Evolutionary conservation across 2,329 filamentous ascomycete genomes (phyloP).

Genomic region (Fusarium nodosum): DNA sequence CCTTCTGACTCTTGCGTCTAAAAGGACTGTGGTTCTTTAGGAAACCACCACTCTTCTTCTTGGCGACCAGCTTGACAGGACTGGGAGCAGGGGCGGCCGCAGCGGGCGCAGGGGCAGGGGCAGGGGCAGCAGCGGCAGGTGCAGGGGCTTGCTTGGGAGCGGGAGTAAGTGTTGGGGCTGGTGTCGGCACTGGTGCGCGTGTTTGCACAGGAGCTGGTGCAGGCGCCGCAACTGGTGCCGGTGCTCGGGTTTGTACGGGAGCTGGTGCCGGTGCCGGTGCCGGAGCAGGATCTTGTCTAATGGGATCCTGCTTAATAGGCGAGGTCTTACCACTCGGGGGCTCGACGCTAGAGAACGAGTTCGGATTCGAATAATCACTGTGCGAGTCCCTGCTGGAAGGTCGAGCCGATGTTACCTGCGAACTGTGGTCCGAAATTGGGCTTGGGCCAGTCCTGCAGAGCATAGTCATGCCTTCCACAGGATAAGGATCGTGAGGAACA

Average conservation of each 20-base stretch:
- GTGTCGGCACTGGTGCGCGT: background rate
- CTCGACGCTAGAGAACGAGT: conserved; percentile 89
- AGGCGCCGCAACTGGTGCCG: background rate
- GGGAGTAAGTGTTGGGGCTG: background rate
- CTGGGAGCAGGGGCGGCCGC: conserved; percentile 45
- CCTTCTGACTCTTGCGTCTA: conserved; percentile 89
- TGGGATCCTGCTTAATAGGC: conserved; percentile 74
- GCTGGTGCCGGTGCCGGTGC: conserved; percentile 2
- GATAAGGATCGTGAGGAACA: conserved; percentile 93
- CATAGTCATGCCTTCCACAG: conserved; percentile 97
- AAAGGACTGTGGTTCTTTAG: conserved; percentile 96
- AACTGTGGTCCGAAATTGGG: conserved; percentile 68
- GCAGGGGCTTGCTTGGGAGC: background rate
- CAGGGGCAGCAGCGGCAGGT: background rate
- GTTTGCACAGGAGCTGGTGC: background rate
- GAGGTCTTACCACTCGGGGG: conserved; percentile 80
- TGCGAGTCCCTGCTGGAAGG: conserved; percentile 89
- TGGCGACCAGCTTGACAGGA: conserved; percentile 75
- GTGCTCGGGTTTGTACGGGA: background rate
- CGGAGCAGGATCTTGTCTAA: conserved; percentile 24
- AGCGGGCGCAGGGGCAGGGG: background rate
- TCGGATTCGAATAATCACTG: conserved; percentile 91
- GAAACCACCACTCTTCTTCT: conserved; percentile 85
- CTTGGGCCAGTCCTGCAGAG: conserved; percentile 86
- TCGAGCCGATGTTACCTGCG: conserved; percentile 70